Evolutionary conservation across 2,329 filamentous ascomycete species (phyloP).

Genomic region (Fusarium piperis): DNA sequence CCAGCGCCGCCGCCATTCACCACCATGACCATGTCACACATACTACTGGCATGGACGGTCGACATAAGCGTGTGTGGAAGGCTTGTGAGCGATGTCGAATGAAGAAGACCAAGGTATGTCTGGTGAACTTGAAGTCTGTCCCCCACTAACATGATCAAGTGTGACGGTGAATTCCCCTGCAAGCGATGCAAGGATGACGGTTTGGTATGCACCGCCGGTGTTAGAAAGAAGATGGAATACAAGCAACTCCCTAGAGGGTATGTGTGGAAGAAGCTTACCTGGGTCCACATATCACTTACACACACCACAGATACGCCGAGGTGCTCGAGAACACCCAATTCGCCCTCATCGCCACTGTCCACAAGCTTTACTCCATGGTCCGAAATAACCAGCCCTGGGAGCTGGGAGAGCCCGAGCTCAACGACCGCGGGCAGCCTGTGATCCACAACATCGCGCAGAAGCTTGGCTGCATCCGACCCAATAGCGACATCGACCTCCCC

Average conservation of each 20-base stretch:
- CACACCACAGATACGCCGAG: conserved; percentile 65
- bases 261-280: conserved; percentile 33
- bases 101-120: conserved; percentile 73
- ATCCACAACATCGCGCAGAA: conserved; percentile 73
- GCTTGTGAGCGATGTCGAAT: conserved; percentile 73
- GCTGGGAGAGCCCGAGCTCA: conserved; percentile 70
- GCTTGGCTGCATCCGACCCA: conserved; percentile 71
- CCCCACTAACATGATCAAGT: conserved; percentile 47
- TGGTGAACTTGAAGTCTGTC: conserved; percentile 7
- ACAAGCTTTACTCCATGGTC: conserved; percentile 73
- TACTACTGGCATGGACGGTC: conserved; percentile 57
- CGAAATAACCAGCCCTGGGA: conserved; percentile 67
- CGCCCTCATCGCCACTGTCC: conserved; percentile 70
- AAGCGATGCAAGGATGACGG: conserved; percentile 74
- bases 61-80: conserved; percentile 74
- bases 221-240: conserved; percentile 74
- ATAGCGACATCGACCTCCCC: conserved; percentile 68
- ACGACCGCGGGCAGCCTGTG: conserved; percentile 69
- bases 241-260: conserved; percentile 72
- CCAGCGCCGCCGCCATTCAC: conserved; percentile 47
- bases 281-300: conserved; percentile 30
- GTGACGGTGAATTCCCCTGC: conserved; percentile 72
- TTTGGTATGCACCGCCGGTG: conserved; percentile 70
- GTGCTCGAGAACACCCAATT: conserved; percentile 73
- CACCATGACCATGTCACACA: conserved; percentile 51